Percentiles rank a stretch among this genome's conserved stretches.
Conservation (phyloP, 75 land plant species). For the Picea sitchensis region DNA sequence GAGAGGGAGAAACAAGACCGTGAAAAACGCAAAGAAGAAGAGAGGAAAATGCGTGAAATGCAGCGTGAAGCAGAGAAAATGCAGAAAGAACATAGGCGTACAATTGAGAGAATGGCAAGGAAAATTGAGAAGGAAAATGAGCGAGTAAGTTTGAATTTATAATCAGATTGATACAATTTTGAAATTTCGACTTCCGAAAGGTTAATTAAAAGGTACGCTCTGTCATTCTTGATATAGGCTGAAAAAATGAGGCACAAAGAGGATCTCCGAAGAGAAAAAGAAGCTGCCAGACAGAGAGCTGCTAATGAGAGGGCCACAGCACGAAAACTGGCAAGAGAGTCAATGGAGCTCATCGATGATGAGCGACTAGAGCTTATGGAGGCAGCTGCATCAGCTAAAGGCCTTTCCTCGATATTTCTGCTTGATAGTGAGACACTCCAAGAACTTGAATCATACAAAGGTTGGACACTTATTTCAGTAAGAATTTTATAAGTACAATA, state of each 20-base stretch:
- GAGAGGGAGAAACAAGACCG: constrained; percentile 83
- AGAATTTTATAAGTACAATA: not conserved
- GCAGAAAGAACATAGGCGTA: constrained; percentile 71
- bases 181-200: not conserved
- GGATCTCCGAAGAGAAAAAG: constrained; percentile 74
- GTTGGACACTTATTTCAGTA: constrained; percentile 16
- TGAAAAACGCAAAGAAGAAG: constrained; percentile 85
- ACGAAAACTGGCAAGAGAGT: constrained; percentile 79
- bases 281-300: constrained; percentile 79
- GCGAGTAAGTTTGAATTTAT: constrained; percentile 45
- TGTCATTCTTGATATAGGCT: constrained; percentile 33
- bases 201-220: not conserved
- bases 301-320: constrained; percentile 91
- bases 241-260: constrained; percentile 85
- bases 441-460: constrained; percentile 56
- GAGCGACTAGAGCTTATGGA: constrained; percentile 95
- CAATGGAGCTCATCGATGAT: constrained; percentile 92
- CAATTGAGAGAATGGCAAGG: constrained; percentile 75
- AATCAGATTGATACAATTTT: not conserved
- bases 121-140: constrained; percentile 65
- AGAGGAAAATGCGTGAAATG: constrained; percentile 78
- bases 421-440: constrained; percentile 62
- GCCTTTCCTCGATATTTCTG: constrained; percentile 52
- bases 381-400: constrained; percentile 64
- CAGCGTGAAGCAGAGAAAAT: constrained; percentile 74